Conservation (phyloP, 129 eudicot genomes). For the Escallonia rubra region DNA sequence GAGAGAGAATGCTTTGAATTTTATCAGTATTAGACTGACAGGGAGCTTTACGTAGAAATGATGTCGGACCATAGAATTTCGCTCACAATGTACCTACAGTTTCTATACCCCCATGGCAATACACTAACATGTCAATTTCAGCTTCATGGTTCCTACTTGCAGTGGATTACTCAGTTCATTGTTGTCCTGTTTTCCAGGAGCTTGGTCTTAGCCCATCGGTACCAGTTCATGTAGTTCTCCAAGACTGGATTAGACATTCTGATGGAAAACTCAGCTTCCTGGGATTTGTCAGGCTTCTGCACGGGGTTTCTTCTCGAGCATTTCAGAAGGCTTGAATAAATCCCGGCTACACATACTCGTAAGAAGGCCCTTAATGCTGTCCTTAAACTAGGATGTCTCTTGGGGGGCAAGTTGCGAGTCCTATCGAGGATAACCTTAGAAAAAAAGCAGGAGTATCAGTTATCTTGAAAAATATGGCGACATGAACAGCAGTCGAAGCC, state of each 20-base stretch:
- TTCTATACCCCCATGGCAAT: too few relatives aligned
- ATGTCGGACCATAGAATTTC: too few relatives aligned
- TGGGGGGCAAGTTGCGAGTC: conserved; percentile 5
- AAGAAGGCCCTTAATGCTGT: conserved; percentile 9
- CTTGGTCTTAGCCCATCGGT: conserved; percentile 95
- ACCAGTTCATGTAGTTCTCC: conserved; percentile 93
- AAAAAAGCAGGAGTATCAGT: not conserved
- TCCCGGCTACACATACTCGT: conserved; percentile 6
- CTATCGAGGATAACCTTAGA: not conserved
- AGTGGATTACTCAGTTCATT: too few relatives aligned
- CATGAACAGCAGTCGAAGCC: conserved; percentile 4
- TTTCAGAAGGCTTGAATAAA: conserved; percentile 67
- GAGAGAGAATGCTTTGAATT: too few relatives aligned
- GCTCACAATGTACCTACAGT: too few relatives aligned
- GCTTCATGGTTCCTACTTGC: too few relatives aligned
- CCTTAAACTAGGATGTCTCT: conserved; percentile 8
- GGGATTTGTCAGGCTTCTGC: conserved; percentile 94
- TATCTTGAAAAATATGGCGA: not conserved
- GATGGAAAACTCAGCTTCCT: conserved; percentile 97
- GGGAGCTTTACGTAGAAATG: too few relatives aligned
- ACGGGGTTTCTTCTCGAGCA: conserved; percentile 87
- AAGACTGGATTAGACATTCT: conserved; percentile 91
- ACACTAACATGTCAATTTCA: too few relatives aligned
- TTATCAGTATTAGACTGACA: too few relatives aligned
- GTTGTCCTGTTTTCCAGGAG: conserved; percentile 43